phyloP scores from a whole-genome alignment of 441 rosid genomes.

The Erodium trifolium region DNA sequence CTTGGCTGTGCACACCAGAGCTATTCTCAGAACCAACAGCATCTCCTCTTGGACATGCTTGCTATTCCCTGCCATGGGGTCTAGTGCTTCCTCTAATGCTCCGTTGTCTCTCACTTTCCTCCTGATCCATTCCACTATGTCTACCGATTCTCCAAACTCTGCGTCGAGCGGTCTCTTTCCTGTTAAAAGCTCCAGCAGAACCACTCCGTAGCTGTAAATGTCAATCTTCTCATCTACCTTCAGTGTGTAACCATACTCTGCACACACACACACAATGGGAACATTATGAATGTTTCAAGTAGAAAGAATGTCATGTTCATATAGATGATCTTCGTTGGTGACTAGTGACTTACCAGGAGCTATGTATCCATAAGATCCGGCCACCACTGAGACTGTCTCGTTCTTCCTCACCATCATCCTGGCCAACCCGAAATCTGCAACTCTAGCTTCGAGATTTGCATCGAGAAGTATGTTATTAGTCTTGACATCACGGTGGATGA shows the following conservation, averaged over 20 bases:
- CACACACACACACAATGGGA: conserved; percentile 3
- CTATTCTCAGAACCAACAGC: conserved; percentile 73
- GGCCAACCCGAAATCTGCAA: conserved; percentile 55
- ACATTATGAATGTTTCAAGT: not conserved
- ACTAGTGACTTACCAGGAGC: conserved; percentile 41
- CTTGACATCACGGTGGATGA: conserved; percentile 55
- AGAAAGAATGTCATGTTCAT: not conserved
- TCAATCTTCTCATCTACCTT: conserved; percentile 83
- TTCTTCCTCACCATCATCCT: conserved; percentile 53
- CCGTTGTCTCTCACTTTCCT: conserved; percentile 54
- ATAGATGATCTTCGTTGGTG: not conserved
- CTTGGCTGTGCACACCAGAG: conserved; percentile 75
- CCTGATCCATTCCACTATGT: conserved; percentile 59
- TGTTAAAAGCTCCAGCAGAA: conserved; percentile 56
- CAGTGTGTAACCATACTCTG: conserved; percentile 82
- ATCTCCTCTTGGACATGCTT: conserved; percentile 86
- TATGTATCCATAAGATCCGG: conserved; percentile 58
- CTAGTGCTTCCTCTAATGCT: conserved; percentile 56
- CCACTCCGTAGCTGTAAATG: conserved; percentile 78
- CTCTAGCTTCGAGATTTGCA: conserved; percentile 49
- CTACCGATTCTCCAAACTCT: conserved; percentile 50
- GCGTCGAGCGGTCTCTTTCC: conserved; percentile 60
- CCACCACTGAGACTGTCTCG: conserved; percentile 56
- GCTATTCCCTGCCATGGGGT: conserved; percentile 61
- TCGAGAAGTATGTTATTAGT: conserved; percentile 47